These are phyloP conservation scores for Medicago ruthenica DNA, from an alignment of 306 rosid species.

Conservation along the genomic window DNA sequence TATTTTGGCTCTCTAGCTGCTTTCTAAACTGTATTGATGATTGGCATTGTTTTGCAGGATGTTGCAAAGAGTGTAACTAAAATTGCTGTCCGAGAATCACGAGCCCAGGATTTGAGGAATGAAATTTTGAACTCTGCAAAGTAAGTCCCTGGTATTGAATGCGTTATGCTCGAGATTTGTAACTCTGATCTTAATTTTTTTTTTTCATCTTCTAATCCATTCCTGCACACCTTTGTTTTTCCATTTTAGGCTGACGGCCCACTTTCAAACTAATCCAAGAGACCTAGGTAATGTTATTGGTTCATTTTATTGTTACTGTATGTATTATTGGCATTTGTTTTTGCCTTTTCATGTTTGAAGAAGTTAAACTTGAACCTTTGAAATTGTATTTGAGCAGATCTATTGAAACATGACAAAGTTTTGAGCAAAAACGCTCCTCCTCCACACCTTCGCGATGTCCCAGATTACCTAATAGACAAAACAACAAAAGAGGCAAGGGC, in stretches of 20 bases:
- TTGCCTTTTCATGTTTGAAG: neutral
- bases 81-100: constrained; percentile 82
- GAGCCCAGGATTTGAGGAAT: constrained; percentile 91
- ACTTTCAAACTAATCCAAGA: constrained; percentile 74
- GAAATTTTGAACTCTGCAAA: constrained; percentile 93
- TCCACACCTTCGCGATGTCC: constrained; percentile 79
- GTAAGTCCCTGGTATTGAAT: constrained; percentile 56
- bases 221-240: constrained; percentile 29
- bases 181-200: neutral
- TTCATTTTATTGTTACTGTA: constrained; percentile 33
- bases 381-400: constrained; percentile 62
- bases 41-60: constrained; percentile 62
- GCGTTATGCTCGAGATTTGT: constrained; percentile 11
- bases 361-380: constrained; percentile 23
- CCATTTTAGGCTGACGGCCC: constrained; percentile 73
- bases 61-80: constrained; percentile 86
- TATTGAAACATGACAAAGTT: constrained; percentile 90
- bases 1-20: constrained; percentile 34
- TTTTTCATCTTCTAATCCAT: constrained; percentile 39
- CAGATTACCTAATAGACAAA: constrained; percentile 79
- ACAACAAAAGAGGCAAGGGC: constrained; percentile 83
- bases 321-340: neutral
- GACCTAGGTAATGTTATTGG: constrained; percentile 67
- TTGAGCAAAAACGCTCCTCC: constrained; percentile 93
- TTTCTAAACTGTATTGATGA: constrained; percentile 28